phyloP scores from a whole-genome alignment of 2,329 filamentous ascomycete species.

The Rhynchosporium agropyri region DNA sequence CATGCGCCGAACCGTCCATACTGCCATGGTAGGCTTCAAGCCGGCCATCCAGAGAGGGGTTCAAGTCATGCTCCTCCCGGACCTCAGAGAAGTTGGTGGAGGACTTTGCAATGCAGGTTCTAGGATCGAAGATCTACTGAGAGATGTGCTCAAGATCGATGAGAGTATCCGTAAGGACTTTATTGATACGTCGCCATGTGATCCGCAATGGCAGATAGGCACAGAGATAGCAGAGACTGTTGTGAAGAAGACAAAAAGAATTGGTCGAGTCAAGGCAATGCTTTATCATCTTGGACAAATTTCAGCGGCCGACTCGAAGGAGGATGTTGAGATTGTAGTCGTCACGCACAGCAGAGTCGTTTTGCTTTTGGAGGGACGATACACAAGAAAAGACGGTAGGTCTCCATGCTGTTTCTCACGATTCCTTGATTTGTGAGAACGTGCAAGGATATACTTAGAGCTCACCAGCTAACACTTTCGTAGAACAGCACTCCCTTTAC shows the following conservation, averaged over 20 bases:
- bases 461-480: neutral
- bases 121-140: conserved; percentile 1
- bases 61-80: conserved; percentile 67
- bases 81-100: conserved; percentile 75
- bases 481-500: neutral
- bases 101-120: conserved; percentile 72
- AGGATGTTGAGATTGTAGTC: conserved; percentile 19
- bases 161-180: neutral
- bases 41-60: conserved; percentile 47
- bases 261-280: neutral
- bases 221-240: neutral
- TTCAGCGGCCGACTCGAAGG: neutral
- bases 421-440: neutral
- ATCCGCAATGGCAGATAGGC: conserved; percentile 5
- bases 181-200: neutral
- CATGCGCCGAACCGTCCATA: conserved; percentile 76
- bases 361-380: neutral
- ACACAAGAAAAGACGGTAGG: neutral
- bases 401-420: neutral
- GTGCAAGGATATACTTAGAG: neutral
- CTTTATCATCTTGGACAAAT: conserved; percentile 11
- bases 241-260: neutral
- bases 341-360: conserved; percentile 14
- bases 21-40: conserved; percentile 69
- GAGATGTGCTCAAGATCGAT: neutral